These are phyloP conservation scores for Aspergillus steynii DNA, from an alignment of 495 filamentous ascomycete species.

Conservation along the genomic window DNA sequence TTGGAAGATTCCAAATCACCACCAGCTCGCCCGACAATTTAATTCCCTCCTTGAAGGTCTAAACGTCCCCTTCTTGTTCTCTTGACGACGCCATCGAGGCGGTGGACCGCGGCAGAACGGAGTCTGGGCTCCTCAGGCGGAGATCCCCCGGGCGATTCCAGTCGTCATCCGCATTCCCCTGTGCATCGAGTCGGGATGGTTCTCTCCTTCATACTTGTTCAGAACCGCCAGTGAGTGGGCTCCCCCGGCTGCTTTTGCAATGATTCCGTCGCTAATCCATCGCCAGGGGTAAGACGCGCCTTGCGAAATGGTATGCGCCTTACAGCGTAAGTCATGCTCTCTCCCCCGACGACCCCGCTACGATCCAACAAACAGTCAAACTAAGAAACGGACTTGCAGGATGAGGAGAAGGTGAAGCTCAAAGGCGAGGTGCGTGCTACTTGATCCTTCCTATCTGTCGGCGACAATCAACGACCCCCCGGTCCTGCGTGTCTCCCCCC, in stretches of 20 bases:
- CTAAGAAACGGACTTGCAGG: constrained; percentile 38
- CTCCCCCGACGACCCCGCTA: background rate
- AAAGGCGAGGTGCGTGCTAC: constrained; percentile 71
- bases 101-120: constrained; percentile 38
- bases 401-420: constrained; percentile 94
- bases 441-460: background rate
- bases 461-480: background rate
- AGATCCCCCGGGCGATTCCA: constrained; percentile 19
- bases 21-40: background rate
- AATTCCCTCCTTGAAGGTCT: background rate
- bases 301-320: constrained; percentile 98
- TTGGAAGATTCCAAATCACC: constrained; percentile 4
- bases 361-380: background rate
- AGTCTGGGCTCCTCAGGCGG: constrained; percentile 29
- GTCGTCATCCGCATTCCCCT: constrained; percentile 17
- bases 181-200: constrained; percentile 56
- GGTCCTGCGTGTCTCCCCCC: background rate
- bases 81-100: constrained; percentile 10
- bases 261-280: constrained; percentile 17
- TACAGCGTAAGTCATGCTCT: constrained; percentile 64
- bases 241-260: background rate
- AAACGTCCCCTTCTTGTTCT: no score
- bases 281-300: constrained; percentile 90
- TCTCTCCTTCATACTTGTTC: constrained; percentile 93
- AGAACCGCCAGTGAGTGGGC: constrained; percentile 83